phyloP scores from a whole-genome alignment of 2,329 filamentous ascomycete species.

The Trichoderma sp. region DNA sequence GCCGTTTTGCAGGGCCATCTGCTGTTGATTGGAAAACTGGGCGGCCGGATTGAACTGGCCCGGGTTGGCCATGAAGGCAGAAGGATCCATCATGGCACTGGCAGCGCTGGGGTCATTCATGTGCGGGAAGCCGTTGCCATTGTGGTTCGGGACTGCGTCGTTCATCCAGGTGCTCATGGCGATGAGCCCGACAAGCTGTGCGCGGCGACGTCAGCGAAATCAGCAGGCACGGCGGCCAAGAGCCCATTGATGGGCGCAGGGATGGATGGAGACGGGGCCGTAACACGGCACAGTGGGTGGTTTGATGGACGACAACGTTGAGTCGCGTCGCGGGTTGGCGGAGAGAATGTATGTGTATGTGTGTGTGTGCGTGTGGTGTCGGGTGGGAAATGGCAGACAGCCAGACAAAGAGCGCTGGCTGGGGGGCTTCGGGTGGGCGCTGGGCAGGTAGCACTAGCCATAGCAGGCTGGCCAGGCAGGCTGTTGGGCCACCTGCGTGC shows the following conservation, averaged over 20 bases:
- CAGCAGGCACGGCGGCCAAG: conserved; percentile 37
- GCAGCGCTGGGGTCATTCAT: conserved; percentile 59
- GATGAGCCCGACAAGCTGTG: conserved; percentile 45
- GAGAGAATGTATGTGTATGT: conserved; percentile 29
- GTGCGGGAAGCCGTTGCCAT: conserved; percentile 66
- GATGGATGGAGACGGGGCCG: conserved; percentile 45
- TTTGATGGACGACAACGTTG: conserved; percentile 36
- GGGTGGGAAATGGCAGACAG: conserved; percentile 32
- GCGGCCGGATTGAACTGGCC: conserved; percentile 57
- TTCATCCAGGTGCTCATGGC: conserved; percentile 74
- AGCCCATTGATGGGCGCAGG: conserved; percentile 41
- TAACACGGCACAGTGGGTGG: conserved; percentile 42
- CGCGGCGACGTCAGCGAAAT: conserved; percentile 46
- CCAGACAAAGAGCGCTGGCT: conserved; percentile 18
- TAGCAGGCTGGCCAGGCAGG: conserved; percentile 10
- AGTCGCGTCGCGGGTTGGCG: conserved; percentile 44
- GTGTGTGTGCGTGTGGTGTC: conserved; percentile 27
- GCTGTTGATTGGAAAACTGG: conserved; percentile 54
- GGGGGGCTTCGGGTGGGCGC: conserved; percentile 13
- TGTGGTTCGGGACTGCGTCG: conserved; percentile 66
- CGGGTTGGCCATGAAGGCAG: conserved; percentile 59
- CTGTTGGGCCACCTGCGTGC: conserved; percentile 19
- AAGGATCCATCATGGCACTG: conserved; percentile 62
- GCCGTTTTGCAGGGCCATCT: conserved; percentile 74
- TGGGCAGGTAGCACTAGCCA: conserved; percentile 3